phyloP scores from a whole-genome alignment of 2,329 filamentous ascomycete genomes.

The Hypoxylon sp. region DNA sequence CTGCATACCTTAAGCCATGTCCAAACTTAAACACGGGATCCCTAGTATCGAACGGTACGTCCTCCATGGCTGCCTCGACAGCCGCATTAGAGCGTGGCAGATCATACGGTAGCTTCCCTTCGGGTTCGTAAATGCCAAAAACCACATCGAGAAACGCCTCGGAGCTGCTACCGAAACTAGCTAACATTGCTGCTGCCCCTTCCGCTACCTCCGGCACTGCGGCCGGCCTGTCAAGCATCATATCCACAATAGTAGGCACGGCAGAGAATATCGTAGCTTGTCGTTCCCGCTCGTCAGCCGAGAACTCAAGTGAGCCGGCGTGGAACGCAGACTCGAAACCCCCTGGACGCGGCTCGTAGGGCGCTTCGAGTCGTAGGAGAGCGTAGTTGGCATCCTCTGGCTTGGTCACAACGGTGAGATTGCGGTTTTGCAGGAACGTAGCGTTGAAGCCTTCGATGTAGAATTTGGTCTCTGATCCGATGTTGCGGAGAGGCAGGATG shows the following conservation, averaged over 20 bases:
- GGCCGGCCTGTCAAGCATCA: constrained; percentile 61
- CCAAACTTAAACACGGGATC: constrained; percentile 50
- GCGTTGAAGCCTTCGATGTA: constrained; percentile 51
- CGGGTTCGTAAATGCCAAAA: constrained; percentile 56
- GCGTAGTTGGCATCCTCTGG: constrained; percentile 60
- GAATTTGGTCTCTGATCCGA: constrained; percentile 36
- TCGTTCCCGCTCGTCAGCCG: constrained; percentile 56
- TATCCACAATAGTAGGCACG: constrained; percentile 60
- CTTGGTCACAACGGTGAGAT: constrained; percentile 54
- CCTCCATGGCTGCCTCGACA: constrained; percentile 53
- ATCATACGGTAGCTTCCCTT: constrained; percentile 63
- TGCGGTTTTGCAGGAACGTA: constrained; percentile 53
- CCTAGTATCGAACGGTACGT: constrained; percentile 49
- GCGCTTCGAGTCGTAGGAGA: constrained; percentile 58
- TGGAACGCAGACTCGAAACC: constrained; percentile 60
- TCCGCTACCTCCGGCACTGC: constrained; percentile 61
- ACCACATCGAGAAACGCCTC: constrained; percentile 63
- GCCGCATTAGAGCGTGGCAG: constrained; percentile 60
- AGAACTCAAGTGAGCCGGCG: constrained; percentile 60
- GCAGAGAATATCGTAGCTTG: constrained; percentile 58
- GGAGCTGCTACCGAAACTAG: constrained; percentile 58
- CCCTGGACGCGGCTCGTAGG: constrained; percentile 59
- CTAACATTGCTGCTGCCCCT: constrained; percentile 57
- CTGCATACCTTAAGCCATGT: constrained; percentile 51
- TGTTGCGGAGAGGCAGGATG: constrained; percentile 37